These are phyloP conservation scores for Myrica gale DNA, from an alignment of 306 rosid species.

Conservation along the genomic window DNA sequence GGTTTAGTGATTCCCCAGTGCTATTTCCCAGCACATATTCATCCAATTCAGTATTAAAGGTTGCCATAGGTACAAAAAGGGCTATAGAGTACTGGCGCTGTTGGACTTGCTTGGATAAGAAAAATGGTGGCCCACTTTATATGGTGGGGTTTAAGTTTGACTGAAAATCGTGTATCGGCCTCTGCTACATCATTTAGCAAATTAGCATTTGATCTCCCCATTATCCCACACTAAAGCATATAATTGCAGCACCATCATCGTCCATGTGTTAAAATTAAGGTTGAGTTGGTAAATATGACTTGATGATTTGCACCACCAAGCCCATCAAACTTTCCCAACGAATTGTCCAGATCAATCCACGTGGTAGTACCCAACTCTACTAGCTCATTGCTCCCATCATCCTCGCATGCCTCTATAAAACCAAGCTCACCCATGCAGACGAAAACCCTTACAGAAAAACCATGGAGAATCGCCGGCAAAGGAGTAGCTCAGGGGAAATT, in stretches of 20 bases:
- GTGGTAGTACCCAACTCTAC: slow-evolving; percentile 9
- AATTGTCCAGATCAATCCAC: slow-evolving; percentile 22
- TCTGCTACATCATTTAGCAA: slow-evolving; percentile 19
- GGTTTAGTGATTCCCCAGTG: neutral
- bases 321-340: neutral
- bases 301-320: slow-evolving; percentile 38
- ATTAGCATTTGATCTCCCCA: slow-evolving; percentile 8
- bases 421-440: slow-evolving; percentile 35
- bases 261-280: slow-evolving; percentile 8
- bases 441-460: neutral
- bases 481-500: slow-evolving; percentile 41
- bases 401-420: neutral
- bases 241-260: slow-evolving; percentile 22
- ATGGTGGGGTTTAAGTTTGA: slow-evolving; percentile 31
- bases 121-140: slow-evolving; percentile 13
- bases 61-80: neutral
- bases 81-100: neutral
- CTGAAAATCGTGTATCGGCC: slow-evolving; percentile 3
- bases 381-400: neutral
- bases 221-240: slow-evolving; percentile 23
- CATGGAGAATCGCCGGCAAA: slow-evolving; percentile 35
- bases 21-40: neutral
- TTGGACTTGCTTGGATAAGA: neutral
- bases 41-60: no score
- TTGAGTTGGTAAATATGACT: slow-evolving; percentile 35